Percentiles rank a stretch among this genome's conserved stretches.
phyloP scores from a whole-genome alignment of 148 eudicot genomes.

The Spergularia bocconei region DNA sequence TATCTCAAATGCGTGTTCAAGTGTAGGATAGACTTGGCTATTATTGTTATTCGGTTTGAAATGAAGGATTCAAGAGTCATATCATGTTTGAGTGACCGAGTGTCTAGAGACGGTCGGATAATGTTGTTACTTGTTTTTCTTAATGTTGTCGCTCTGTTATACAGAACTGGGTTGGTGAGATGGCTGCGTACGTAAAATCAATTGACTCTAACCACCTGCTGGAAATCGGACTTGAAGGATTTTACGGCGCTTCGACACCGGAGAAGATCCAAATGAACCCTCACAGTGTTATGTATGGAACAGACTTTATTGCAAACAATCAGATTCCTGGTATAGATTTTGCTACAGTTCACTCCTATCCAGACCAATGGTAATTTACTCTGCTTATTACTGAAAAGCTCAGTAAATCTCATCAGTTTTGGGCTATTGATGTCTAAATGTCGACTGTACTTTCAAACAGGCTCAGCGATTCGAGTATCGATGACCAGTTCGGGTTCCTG shows the following conservation, averaged over 20 bases:
- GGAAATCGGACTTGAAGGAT: conserved; percentile 69
- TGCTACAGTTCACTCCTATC: conserved; percentile 69
- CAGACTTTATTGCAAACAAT: conserved; percentile 65
- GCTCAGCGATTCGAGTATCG: conserved; percentile 34
- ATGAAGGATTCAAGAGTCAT: too few species aligned
- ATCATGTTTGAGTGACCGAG: too few species aligned
- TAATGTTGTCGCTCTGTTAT: not conserved
- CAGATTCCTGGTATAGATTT: conserved; percentile 56
- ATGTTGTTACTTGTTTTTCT: too few species aligned
- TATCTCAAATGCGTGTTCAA: too few species aligned
- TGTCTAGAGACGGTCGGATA: too few species aligned
- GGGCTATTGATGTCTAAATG: too few species aligned
- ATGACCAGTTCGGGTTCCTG: conserved; percentile 36
- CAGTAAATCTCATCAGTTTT: too few species aligned
- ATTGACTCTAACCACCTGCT: conserved; percentile 53
- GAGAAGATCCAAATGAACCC: conserved; percentile 39
- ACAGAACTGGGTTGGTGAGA: conserved; percentile 64
- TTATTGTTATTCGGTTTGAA: too few species aligned
- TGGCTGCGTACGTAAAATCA: conserved; percentile 68
- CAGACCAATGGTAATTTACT: conserved; percentile 49
- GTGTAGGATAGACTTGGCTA: too few species aligned
- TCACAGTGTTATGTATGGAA: conserved; percentile 34
- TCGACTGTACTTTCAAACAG: conserved; percentile 23
- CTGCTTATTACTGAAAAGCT: not conserved
- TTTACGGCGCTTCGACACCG: conserved; percentile 48